phyloP scores from a whole-genome alignment of 176 grass and related monocot genomes.

The Juncus effusus region DNA sequence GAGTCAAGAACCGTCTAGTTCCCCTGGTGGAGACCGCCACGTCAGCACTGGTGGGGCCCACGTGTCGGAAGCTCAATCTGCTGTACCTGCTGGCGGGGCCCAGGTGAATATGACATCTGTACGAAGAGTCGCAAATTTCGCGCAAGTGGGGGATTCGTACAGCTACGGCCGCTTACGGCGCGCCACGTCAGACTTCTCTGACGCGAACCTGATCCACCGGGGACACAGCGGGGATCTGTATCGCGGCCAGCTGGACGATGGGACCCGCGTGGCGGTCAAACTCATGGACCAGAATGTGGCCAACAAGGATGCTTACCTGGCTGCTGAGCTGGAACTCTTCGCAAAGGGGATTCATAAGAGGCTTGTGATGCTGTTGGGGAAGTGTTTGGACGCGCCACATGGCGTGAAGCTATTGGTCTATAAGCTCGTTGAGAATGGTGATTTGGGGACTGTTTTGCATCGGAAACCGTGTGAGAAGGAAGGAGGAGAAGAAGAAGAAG shows the following conservation, averaged over 20 bases:
- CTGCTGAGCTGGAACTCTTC: slow-evolving; percentile 74
- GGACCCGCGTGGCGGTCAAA: slow-evolving; percentile 61
- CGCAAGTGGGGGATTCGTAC: slow-evolving; percentile 73
- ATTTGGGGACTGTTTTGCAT: slow-evolving; percentile 64
- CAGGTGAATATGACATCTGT: slow-evolving; percentile 34
- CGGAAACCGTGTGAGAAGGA: slow-evolving; percentile 35
- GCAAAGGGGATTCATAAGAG: slow-evolving; percentile 59
- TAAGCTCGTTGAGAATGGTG: slow-evolving; percentile 69
- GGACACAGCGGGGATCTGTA: slow-evolving; percentile 82
- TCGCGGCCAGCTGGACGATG: slow-evolving; percentile 55
- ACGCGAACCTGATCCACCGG: slow-evolving; percentile 64
- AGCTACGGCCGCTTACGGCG: slow-evolving; percentile 49
- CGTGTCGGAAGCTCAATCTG: neutral
- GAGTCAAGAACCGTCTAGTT: too few relatives aligned
- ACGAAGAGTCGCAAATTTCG: slow-evolving; percentile 18
- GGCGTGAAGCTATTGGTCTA: slow-evolving; percentile 89
- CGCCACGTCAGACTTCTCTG: slow-evolving; percentile 50
- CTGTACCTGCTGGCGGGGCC: slow-evolving; percentile 12
- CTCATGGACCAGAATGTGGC: slow-evolving; percentile 40
- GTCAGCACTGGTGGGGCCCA: neutral
- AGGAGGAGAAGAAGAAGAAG: slow-evolving; percentile 61
- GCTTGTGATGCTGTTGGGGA: slow-evolving; percentile 68
- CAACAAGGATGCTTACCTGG: slow-evolving; percentile 54
- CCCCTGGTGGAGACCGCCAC: too few relatives aligned
- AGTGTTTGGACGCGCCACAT: slow-evolving; percentile 54